Base-by-base conservation (phyloP, 2,329 filamentous ascomycete genomes). In the Rhynchosporium graminicola region DNA sequence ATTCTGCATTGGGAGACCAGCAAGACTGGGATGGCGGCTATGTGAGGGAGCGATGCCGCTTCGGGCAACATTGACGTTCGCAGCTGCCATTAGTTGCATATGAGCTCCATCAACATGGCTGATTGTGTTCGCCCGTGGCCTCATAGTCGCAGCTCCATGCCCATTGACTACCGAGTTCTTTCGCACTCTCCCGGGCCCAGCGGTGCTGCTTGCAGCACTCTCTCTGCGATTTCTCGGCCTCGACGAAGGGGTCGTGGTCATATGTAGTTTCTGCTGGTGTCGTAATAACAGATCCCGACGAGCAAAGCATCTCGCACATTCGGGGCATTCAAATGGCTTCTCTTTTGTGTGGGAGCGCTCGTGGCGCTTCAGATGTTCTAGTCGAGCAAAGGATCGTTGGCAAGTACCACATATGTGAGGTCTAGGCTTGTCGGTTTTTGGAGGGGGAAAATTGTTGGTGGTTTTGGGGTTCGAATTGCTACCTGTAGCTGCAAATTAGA, bases 201-300 rank as follows among this genome's bases (percentile, higher is more conserved):
- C 84, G 8, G 87, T 86, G 64, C 89, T 85, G 60, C 89, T 91
- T 64, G 89, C 84, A 5, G 83, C 90, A 76, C 95, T 98, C 78
- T 98, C 95, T 68, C 95, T 86, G 68, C 94, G 89, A 70, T 92
- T 93, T 70, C 93, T 87, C 51, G 93, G 92, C 64, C 93, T 87
- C 51, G 92, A 89, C 5, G 92, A 92, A 5, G 95, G 90, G 0
- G 92, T 92, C 12, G 91, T 91, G 31, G 92, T 92, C 82, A 96
- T 92, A 76, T 99, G 95, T 54, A 99, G 84, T 82, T 99, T 99
- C 81, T 99, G 95, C 82, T 99, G 95, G 78, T 99, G 95, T 63
- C 95, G 87, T 68, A 99, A 80, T 60, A 99, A 83, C 69, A 99
- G 79, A 77, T 99, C 95, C 68, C 95, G 87, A 65, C 95, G 87